Evolutionary conservation across 306 rosid species (phyloP).

Genomic region (Sicyos baderoa): DNA sequence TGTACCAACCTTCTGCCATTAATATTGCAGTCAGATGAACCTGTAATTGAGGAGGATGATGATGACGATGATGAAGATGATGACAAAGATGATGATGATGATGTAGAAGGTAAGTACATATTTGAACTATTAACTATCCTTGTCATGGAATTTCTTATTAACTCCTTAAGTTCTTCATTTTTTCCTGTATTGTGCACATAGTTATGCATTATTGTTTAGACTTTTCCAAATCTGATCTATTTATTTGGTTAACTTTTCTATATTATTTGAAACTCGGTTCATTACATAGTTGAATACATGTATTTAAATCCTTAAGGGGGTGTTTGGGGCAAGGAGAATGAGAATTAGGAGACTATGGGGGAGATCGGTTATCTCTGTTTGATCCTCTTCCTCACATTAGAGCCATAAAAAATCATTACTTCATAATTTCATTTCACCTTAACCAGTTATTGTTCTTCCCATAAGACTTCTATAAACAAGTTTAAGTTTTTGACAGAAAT

Average conservation of each 20-base stretch:
- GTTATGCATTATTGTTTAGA: not conserved
- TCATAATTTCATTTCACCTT: too few species aligned
- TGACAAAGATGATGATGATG: constrained; percentile 52
- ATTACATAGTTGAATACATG: too few species aligned
- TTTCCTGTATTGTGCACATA: not conserved
- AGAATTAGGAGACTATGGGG: too few species aligned
- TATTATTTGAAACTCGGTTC: too few species aligned
- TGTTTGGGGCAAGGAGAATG: too few species aligned
- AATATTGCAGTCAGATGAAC: constrained; percentile 53
- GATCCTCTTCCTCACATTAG: too few species aligned
- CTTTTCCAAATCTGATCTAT: not conserved
- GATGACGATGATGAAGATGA: constrained; percentile 66
- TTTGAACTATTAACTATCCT: constrained; percentile 4
- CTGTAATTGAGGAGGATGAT: constrained; percentile 66
- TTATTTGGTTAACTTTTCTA: not conserved
- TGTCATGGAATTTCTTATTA: not conserved
- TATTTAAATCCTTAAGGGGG: not conserved
- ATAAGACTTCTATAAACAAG: too few species aligned
- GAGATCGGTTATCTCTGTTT: too few species aligned
- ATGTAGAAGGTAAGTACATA: constrained; percentile 51
- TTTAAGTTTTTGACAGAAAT: not conserved
- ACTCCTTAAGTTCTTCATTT: not conserved
- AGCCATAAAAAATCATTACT: too few species aligned
- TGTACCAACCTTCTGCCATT: not conserved
- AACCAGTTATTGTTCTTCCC: too few species aligned